Evolutionary conservation across 306 rosid species (phyloP).

Genomic region (Quercus engelmannii): DNA sequence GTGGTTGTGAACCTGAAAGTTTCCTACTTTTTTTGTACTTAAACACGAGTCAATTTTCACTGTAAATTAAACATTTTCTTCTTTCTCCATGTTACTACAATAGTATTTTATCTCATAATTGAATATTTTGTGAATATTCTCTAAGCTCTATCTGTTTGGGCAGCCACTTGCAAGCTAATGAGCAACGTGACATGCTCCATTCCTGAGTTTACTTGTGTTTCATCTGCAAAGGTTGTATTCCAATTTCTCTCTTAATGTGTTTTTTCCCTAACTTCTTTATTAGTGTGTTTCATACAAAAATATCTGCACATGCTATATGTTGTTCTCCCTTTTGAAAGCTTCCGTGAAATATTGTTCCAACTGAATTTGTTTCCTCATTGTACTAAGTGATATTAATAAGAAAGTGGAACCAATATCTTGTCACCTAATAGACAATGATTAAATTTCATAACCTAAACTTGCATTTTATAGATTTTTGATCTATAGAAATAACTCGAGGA

Average conservation of each 20-base stretch:
- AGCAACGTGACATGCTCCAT: slow-evolving; percentile 68
- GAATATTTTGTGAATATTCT: slow-evolving; percentile 11
- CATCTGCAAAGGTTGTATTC: slow-evolving; percentile 84
- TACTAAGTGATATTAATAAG: too few relatives aligned
- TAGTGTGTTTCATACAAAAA: neutral
- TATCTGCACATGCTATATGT: neutral
- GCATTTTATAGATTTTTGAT: too few relatives aligned
- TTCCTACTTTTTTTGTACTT: neutral
- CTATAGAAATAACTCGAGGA: too few relatives aligned
- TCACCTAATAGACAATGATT: neutral
- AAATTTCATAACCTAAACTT: neutral
- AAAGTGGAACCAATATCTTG: too few relatives aligned
- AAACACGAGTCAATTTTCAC: neutral
- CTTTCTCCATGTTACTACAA: neutral
- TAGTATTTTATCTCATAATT: neutral
- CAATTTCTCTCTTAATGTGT: neutral
- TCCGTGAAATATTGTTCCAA: neutral
- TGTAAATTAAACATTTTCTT: neutral
- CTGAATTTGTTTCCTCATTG: too few relatives aligned
- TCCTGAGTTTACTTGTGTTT: slow-evolving; percentile 93
- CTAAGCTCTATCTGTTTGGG: slow-evolving; percentile 24
- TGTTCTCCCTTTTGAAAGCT: neutral
- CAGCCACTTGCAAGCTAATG: slow-evolving; percentile 89
- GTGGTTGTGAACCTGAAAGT: neutral
- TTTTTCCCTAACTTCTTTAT: slow-evolving; percentile 6